Evolutionary conservation across 805 yeast genomes (phyloP).

Genomic region (Cyberlindnera sargentensis): DNA sequence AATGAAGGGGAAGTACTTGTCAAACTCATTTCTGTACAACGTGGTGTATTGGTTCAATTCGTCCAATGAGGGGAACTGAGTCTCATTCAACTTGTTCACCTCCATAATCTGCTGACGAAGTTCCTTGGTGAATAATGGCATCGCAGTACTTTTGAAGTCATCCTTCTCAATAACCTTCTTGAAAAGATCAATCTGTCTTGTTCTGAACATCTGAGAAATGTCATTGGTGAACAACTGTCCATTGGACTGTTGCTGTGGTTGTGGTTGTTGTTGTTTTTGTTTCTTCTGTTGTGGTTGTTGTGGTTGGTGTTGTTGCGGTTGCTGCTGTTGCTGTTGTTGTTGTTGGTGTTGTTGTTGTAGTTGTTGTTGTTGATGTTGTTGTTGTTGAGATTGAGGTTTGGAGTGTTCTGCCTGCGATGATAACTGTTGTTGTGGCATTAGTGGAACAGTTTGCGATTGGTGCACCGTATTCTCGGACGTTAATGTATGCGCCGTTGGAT

Average conservation of each 20-base stretch:
- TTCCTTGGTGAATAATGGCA: constrained; percentile 40
- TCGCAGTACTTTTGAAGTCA: constrained; percentile 7
- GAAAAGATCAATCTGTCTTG: constrained; percentile 60
- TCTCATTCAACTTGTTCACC: constrained; percentile 44
- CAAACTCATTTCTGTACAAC: constrained; percentile 72
- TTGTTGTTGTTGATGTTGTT: too few relatives aligned
- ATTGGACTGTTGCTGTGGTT: constrained; percentile 15
- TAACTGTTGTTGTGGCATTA: too few relatives aligned
- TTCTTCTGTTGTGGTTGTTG: too few relatives aligned
- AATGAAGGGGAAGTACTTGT: constrained; percentile 76
- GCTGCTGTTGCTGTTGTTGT: constrained; percentile 13
- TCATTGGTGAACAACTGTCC: constrained; percentile 34
- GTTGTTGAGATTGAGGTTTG: too few relatives aligned
- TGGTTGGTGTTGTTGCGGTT: constrained; percentile 10
- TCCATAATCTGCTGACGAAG: constrained; percentile 47
- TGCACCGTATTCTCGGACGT: not conserved
- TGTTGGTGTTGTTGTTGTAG: not conserved
- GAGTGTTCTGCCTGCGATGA: constrained; percentile 9
- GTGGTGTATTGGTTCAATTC: constrained; percentile 72
- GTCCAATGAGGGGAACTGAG: constrained; percentile 65
- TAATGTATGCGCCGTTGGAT: not conserved
- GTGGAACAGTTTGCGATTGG: too few relatives aligned
- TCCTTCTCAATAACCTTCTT: constrained; percentile 32
- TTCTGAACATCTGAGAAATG: constrained; percentile 53
- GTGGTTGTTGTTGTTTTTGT: not conserved